Base-by-base conservation (phyloP, 768 basidiomycete genomes). In the Termitomyces sp. region DNA sequence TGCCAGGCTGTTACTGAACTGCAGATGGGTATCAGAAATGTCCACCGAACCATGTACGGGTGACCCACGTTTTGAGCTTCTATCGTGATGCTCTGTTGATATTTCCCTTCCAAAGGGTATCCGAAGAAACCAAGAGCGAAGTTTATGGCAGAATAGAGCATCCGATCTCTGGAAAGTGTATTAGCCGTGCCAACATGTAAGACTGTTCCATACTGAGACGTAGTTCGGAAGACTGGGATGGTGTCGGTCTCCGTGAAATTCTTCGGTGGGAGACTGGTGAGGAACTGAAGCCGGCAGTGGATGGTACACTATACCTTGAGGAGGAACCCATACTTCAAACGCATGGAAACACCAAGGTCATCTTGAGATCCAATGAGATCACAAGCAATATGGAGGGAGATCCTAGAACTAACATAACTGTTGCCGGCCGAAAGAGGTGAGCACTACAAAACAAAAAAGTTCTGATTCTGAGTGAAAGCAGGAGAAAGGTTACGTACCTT, bases 381-480 rank as follows among this genome's bases (percentile, higher is more conserved):
- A 5, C 7, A 2, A 14, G 8, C 23, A 7, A 43, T 11, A 7
- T 14, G 25, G 23, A 43, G 25, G 11, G 42, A 16, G 41, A 4
- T 8, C 19, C 25, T 31, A 10, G 10, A 21, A 73, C 86, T 56
- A 59, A 89, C 87, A 95, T 3, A 95, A 73, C 62, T 97, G 93
- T 63, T 90, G 85, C 49, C 94, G 77, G 45, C 93, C 93, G 59
- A 95, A 95, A 0, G 93, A 91, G 17, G 93, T 94, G 59, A 95
- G 73, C 29, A 91, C 87, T 89, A 55, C 12, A 25, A 43, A 25
- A n/a, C 23, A 23, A 43, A 14, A 25, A 12, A 43, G n/a, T 3
- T 7, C 1, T n/a, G 8, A 25, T 56, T 4, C 4, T 16, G 8
- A 23, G 42, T 23, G 10, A 16, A 43, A 56, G 19, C 37, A n/a